These are phyloP conservation scores for Azolla pinnata DNA, from an alignment of 75 land plant species.

Conservation along the genomic window DNA sequence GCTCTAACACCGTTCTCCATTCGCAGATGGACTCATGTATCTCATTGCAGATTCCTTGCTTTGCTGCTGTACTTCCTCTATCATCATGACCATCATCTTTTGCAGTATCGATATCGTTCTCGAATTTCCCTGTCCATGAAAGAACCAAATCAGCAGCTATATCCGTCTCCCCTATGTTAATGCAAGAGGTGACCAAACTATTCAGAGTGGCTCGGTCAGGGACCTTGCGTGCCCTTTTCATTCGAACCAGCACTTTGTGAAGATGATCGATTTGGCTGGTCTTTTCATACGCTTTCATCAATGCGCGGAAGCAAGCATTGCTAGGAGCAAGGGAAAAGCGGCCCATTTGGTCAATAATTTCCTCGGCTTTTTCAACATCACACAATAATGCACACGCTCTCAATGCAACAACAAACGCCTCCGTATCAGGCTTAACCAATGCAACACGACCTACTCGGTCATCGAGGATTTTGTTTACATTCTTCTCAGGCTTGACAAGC, in stretches of 20 bases:
- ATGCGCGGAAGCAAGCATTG: background rate
- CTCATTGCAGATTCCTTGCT: too few species aligned
- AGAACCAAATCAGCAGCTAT: slow-evolving; percentile 9
- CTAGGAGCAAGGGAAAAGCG: background rate
- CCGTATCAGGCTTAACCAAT: background rate
- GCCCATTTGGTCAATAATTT: background rate
- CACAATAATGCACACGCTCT: background rate
- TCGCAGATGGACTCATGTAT: background rate
- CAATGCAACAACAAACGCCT: background rate
- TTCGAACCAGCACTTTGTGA: slow-evolving; percentile 7
- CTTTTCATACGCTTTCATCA: slow-evolving; percentile 3
- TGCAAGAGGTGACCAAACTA: slow-evolving; percentile 46
- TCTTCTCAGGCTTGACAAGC: too few species aligned
- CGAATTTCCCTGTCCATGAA: background rate
- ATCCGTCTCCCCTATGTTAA: slow-evolving; percentile 27
- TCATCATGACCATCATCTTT: background rate
- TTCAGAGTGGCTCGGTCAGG: slow-evolving; percentile 44
- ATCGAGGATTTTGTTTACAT: background rate
- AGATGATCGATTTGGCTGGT: background rate
- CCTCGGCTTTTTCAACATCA: background rate
- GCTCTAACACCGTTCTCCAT: background rate
- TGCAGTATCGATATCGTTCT: background rate
- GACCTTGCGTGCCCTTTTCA: slow-evolving; percentile 12
- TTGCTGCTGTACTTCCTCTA: too few species aligned
- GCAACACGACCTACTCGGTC: too few species aligned